A percentile compares a stretch with the other conserved stretches of the same genome.
Conservation (phyloP, 2,329 filamentous ascomycete genomes). For the Penicillium sp. region DNA sequence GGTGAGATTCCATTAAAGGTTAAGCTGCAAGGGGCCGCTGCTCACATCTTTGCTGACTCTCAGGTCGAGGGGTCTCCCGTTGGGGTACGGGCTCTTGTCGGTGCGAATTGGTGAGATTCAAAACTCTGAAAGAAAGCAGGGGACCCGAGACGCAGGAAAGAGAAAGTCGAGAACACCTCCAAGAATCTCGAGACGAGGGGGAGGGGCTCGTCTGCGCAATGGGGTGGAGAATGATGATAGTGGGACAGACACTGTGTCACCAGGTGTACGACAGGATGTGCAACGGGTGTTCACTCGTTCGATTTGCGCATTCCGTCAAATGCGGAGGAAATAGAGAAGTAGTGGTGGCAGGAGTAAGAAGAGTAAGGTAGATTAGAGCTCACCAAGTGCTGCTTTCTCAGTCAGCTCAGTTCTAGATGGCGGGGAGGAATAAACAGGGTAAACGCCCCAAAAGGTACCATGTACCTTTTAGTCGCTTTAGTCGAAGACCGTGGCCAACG, state of each 20-base stretch:
- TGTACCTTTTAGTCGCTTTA: not conserved
- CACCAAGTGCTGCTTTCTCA: no score
- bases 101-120: not conserved
- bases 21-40: not conserved
- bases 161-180: not conserved
- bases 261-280: slow-evolving; percentile 11
- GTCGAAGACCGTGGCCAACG: not conserved
- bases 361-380: not conserved
- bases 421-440: not conserved
- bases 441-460: slow-evolving; percentile 2
- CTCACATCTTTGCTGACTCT: slow-evolving; percentile 16
- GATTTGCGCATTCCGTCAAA: slow-evolving; percentile 4
- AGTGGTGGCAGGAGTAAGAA: slow-evolving; percentile 1
- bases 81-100: not conserved
- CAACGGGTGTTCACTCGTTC: not conserved
- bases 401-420: no score
- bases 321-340: not conserved
- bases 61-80: not conserved
- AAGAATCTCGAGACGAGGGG: slow-evolving; percentile 11
- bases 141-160: slow-evolving; percentile 2
- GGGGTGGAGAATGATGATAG: slow-evolving; percentile 19
- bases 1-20: not conserved
- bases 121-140: not conserved
- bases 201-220: slow-evolving; percentile 15
- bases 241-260: slow-evolving; percentile 19